A percentile compares a stretch with the other conserved stretches of the same genome.
Conservation (phyloP, 108 stramenopile species). For the Parmales sp. region DNA sequence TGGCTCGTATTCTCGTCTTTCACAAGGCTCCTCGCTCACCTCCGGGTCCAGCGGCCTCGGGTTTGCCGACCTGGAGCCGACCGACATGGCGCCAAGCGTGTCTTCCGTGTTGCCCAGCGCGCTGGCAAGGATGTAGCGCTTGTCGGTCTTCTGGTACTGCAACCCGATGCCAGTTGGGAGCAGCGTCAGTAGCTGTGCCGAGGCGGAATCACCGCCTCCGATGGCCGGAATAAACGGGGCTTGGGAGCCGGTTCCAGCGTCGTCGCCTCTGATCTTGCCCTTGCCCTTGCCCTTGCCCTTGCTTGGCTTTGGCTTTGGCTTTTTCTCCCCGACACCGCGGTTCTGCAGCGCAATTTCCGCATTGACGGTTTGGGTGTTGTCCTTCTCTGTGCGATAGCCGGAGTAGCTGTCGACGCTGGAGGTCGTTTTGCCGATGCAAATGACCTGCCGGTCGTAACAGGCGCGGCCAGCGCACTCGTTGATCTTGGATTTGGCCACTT, state of each 20-base stretch:
- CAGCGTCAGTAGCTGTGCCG: slow-evolving; percentile 50
- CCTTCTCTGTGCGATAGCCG: not conserved
- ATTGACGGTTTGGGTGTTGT: not conserved
- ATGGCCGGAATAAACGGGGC: slow-evolving; percentile 13
- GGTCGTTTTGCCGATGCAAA: not conserved
- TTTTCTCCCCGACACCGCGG: too few relatives aligned
- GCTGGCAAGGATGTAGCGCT: slow-evolving; percentile 48
- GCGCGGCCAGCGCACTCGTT: slow-evolving; percentile 40
- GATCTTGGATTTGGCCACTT: slow-evolving; percentile 26
- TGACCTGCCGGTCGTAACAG: slow-evolving; percentile 34
- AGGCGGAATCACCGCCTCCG: slow-evolving; percentile 27
- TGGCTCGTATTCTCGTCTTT: too few relatives aligned
- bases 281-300: not conserved
- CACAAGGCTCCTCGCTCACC: too few relatives aligned
- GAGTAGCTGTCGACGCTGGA: not conserved
- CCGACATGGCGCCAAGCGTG: slow-evolving; percentile 16
- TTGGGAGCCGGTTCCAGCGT: not conserved
- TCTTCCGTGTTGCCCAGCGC: slow-evolving; percentile 18
- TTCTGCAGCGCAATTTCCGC: not conserved
- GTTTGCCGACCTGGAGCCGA: slow-evolving; percentile 18
- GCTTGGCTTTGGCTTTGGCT: too few relatives aligned
- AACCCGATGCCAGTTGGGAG: slow-evolving; percentile 64
- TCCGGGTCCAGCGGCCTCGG: slow-evolving; percentile 54
- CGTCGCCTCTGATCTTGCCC: not conserved
- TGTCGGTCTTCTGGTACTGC: slow-evolving; percentile 37